These are phyloP conservation scores for Pochonia chlamydosporia DNA, from an alignment of 2,329 filamentous ascomycete genomes.

Conservation along the genomic window DNA sequence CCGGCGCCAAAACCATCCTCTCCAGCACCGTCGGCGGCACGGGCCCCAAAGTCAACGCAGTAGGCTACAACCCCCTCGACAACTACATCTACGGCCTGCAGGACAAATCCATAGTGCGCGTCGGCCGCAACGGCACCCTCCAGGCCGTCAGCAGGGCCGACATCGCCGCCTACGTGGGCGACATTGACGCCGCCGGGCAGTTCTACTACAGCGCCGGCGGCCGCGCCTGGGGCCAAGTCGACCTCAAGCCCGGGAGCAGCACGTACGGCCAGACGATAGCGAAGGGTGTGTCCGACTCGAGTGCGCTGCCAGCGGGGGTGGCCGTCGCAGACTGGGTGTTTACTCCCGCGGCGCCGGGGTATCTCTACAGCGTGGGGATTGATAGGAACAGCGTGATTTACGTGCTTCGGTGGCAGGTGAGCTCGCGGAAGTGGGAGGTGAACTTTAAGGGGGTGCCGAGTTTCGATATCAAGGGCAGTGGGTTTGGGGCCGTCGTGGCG, in stretches of 20 bases:
- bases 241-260: constrained; percentile 1
- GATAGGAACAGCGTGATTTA: neutral
- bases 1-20: neutral
- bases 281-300: neutral
- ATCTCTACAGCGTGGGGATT: constrained; percentile 4
- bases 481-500: constrained; percentile 7
- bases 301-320: neutral
- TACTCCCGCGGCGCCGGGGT: neutral
- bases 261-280: neutral
- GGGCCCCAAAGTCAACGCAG: neutral
- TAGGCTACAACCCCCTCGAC: constrained; percentile 7
- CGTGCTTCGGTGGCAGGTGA: constrained; percentile 2
- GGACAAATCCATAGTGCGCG: neutral
- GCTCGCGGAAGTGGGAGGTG: neutral
- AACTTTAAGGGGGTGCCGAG: neutral
- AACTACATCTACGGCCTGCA: constrained; percentile 5
- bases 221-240: neutral
- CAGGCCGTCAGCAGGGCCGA: neutral
- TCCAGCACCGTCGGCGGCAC: neutral
- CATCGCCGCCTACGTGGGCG: constrained; percentile 2
- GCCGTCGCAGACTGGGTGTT: constrained; percentile 2
- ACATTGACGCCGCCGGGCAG: constrained; percentile 3
- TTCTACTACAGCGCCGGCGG: constrained; percentile 5
- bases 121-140: constrained; percentile 1
- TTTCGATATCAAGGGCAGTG: neutral